Base-by-base conservation (phyloP, 2,329 filamentous ascomycete species). In the Xylariaceae sp. region DNA sequence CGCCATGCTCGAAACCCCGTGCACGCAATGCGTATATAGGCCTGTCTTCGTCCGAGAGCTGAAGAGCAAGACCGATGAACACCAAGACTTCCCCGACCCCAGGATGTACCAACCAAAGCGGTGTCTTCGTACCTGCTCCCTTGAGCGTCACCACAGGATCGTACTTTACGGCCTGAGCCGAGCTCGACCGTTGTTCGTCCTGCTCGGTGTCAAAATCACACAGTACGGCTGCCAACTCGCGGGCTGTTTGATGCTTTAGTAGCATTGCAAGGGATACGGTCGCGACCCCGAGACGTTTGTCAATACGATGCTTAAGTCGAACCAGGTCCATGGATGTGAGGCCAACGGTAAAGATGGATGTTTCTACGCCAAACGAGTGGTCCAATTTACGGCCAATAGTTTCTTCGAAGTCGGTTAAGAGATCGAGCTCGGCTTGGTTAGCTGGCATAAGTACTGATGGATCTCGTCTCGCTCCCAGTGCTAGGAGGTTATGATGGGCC, bases 1-100 rank as follows among this genome's bases (percentile, higher is more conserved):
- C 69, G 14, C 65, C 68, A 1, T 14, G 4, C 1, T 77, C 66
- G 47, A 79, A 74, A 0, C 75, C 75, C 4, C 67, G 64, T 0
- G 77, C 71, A 1, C 75, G 70, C 2, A 79, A 43, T 0, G 75
- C 76, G 57, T 77, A 75, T 17, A 82, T 54, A 1, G 76, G 73
- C 7, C 79, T 65, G 52, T 74, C 68, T 42, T 65, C 54, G 16
- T 10, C 33, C 4, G n/a, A 12, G 17, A 80, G 42, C 48, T 75
- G 64, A 36, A 67, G 54, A 11, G 70, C 65, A 0, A 75, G 62
- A 1, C 60, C 60, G 11, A 75, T 51, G 51, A 75, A 75, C 7
- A 75, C 65, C 6, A 76, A 65, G 0, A 75, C 60, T 42, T 75
- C 73, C n/a, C 72, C 73, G 0, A 71, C 61, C 6, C 73, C 73